A percentile compares a stretch with the other conserved stretches of the same genome.
These are phyloP conservation scores for Daldinia sp. DNA, from an alignment of 2,329 filamentous ascomycete genomes.

Conservation along the genomic window DNA sequence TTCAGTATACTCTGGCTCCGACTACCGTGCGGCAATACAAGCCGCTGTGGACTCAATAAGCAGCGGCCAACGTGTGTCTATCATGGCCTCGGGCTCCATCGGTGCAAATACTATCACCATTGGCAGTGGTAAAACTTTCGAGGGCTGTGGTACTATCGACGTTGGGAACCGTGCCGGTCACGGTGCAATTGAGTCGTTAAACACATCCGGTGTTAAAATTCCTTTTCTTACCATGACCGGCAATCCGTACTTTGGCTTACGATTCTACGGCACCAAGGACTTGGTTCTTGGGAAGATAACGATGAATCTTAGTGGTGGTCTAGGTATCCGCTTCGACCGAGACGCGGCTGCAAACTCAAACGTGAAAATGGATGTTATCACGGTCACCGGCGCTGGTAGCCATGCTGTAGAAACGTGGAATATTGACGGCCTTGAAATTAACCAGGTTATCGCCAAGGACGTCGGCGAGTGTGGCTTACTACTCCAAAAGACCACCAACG, in stretches of 20 bases:
- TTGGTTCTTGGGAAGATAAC: slow-evolving; percentile 60
- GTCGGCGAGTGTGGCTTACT: slow-evolving; percentile 66
- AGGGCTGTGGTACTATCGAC: slow-evolving; percentile 66
- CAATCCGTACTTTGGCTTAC: slow-evolving; percentile 64
- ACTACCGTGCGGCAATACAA: slow-evolving; percentile 64
- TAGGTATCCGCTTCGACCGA: slow-evolving; percentile 66
- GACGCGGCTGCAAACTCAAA: slow-evolving; percentile 61
- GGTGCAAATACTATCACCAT: slow-evolving; percentile 62
- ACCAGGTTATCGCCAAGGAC: slow-evolving; percentile 60
- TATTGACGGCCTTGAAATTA: slow-evolving; percentile 62
- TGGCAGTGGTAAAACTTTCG: slow-evolving; percentile 62
- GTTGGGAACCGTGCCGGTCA: slow-evolving; percentile 52
- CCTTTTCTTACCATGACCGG: slow-evolving; percentile 66
- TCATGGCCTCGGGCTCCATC: slow-evolving; percentile 64
- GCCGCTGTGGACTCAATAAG: slow-evolving; percentile 60
- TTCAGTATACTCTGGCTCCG: slow-evolving; percentile 59
- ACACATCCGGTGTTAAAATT: slow-evolving; percentile 59
- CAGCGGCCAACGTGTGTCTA: slow-evolving; percentile 60
- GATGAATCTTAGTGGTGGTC: slow-evolving; percentile 61
- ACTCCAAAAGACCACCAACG: slow-evolving; percentile 62
- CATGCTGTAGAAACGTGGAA: slow-evolving; percentile 69
- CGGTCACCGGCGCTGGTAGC: slow-evolving; percentile 60
- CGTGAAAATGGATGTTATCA: slow-evolving; percentile 62
- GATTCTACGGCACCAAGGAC: slow-evolving; percentile 61
- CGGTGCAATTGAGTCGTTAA: slow-evolving; percentile 62